A percentile compares a stretch with the other conserved stretches of the same genome.
phyloP scores from a whole-genome alignment of 164 flowering plant species.

The Dillenia turbinata region DNA sequence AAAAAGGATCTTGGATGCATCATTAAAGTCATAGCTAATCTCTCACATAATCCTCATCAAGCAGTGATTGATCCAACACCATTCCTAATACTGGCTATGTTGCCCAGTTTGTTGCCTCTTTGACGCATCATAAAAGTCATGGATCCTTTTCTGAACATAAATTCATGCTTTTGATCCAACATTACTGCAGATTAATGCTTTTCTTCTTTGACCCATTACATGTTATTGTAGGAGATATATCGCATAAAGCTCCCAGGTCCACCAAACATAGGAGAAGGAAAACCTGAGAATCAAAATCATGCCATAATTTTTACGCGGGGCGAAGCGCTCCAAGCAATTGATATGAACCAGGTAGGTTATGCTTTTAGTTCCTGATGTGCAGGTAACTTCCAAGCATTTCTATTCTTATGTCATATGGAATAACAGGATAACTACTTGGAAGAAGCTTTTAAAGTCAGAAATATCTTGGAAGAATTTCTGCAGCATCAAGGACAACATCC shows the following conservation, averaged over 20 bases:
- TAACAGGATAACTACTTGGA: slow-evolving; percentile 92
- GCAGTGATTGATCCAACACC: too few species aligned
- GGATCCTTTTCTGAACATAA: too few species aligned
- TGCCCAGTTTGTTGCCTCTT: too few species aligned
- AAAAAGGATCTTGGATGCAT: too few species aligned
- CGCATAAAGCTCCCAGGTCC: slow-evolving; percentile 95
- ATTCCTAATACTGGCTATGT: too few species aligned
- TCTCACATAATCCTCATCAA: too few species aligned
- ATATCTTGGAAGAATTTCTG: slow-evolving; percentile 90
- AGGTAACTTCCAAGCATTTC: too few species aligned
- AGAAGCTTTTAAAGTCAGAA: slow-evolving; percentile 99
- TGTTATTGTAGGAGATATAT: slow-evolving; percentile 58
- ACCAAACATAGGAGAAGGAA: slow-evolving; percentile 95
- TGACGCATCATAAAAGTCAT: too few species aligned
- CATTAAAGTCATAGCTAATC: too few species aligned
- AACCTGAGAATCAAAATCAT: slow-evolving; percentile 99
- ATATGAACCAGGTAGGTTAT: slow-evolving; percentile 86
- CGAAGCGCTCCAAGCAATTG: slow-evolving; percentile 97
- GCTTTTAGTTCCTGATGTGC: too few species aligned
- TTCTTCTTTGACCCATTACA: not conserved
- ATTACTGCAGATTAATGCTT: not conserved
- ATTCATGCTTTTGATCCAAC: too few species aligned
- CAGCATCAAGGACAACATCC: slow-evolving; percentile 91
- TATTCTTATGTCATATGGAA: too few species aligned
- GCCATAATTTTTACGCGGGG: slow-evolving; percentile 94